Evolutionary conservation across 2,329 filamentous ascomycete genomes (phyloP), one percentile per base, ranked within the genome.

Genomic region (Fusarium paranaense): DNA sequence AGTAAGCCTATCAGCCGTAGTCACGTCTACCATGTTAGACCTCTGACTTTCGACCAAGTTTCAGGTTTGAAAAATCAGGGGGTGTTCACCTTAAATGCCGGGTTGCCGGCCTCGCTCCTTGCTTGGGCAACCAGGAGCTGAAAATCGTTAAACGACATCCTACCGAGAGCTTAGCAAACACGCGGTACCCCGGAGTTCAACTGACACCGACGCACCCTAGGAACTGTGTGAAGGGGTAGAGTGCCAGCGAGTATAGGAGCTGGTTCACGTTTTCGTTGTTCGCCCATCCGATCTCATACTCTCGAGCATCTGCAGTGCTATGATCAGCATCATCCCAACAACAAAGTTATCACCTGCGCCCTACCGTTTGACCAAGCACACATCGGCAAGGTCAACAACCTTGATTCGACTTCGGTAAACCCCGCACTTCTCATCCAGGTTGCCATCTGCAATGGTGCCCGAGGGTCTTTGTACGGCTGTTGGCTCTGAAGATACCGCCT

Each of bases 301-400:
- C 84, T 64, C 87, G 85, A 58, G 84, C 78, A 67, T 87, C 90
- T 91, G 22, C 50, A 57, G 5, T 13, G 20, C 20, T 30, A 27
- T 22, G 8, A 56, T 75, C 27, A 75, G 69, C 30, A 50, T 50
- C 35, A 10, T n/a, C 18, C 25, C 52, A 30, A 50, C 25, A 9
- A 57, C n/a, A 9, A 37, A 5, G 54, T 25, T 7, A 35, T 10
- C n/a, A 14, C 35, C 40, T 25, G 20, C 18, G 45, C 32, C 67
- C n/a, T 84, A 94, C 93, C 88, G 72, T 80, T 89, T 22, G 91
- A 86, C 93, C 93, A 95, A 33, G 85, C 90, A 79, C 91, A 93
- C 81, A 94, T 89, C 18, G 92, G 93, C 60, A 95, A 81, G 60
- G 87, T 90, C 68, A 95, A 87, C 83, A 94, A 88, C 59, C 85